Evolutionary conservation across 2,329 filamentous ascomycete species (phyloP).

Genomic region (Ceratocystis variospora): DNA sequence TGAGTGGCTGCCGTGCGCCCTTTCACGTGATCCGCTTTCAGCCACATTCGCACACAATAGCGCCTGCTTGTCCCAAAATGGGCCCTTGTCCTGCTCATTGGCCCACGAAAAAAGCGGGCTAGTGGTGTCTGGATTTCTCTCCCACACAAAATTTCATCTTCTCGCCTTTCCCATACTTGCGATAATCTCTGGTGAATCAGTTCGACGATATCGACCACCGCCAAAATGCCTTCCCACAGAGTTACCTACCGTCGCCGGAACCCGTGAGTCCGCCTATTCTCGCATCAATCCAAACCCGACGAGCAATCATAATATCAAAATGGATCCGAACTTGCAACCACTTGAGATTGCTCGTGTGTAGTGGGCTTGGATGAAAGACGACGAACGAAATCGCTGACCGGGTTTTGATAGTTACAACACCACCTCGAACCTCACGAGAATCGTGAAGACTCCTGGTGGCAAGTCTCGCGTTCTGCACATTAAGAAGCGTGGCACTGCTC

Average conservation of each 20-base stretch:
- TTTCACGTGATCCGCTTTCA: conserved; percentile 16
- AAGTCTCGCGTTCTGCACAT: conserved; percentile 94
- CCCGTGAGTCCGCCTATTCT: conserved; percentile 44
- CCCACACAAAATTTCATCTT: conserved; percentile 34
- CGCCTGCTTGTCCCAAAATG: conserved; percentile 12
- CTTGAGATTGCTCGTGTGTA: neutral
- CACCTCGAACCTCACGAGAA: conserved; percentile 87
- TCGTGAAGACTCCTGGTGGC: conserved; percentile 93
- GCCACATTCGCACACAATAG: conserved; percentile 18
- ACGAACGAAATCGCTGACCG: conserved; percentile 11
- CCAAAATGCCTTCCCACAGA: conserved; percentile 46
- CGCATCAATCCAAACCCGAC: neutral
- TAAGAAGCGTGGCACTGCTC: conserved; percentile 97
- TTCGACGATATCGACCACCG: conserved; percentile 29
- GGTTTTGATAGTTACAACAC: conserved; percentile 73
- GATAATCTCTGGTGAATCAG: conserved; percentile 23
- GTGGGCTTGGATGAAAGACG: neutral
- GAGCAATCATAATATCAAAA: neutral
- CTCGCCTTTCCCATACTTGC: conserved; percentile 15
- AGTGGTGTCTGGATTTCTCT: conserved; percentile 20
- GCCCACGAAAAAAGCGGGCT: conserved; percentile 20
- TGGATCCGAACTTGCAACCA: conserved; percentile 18
- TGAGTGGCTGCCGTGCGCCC: conserved; percentile 16
- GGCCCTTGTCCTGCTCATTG: conserved; percentile 19
- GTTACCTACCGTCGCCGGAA: conserved; percentile 64